A percentile compares a stretch with the other conserved stretches of the same genome.
These are phyloP conservation scores for Ramaria sp. DNA, from an alignment of 768 basidiomycete species.

Conservation along the genomic window DNA sequence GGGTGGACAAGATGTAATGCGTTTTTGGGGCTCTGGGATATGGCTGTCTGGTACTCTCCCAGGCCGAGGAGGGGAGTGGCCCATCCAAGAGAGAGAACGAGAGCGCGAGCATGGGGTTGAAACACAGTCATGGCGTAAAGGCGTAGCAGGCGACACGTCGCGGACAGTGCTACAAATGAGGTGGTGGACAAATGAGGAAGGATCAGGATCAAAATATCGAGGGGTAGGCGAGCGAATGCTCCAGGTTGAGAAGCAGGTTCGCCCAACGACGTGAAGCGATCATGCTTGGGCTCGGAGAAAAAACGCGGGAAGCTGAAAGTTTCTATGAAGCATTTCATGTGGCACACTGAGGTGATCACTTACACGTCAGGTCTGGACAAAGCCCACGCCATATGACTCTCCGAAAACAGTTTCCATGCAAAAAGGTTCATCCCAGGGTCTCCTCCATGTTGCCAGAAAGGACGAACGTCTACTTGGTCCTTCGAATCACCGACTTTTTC, in stretches of 20 bases:
- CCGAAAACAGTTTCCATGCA: slow-evolving; percentile 14
- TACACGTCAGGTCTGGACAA: slow-evolving; percentile 16
- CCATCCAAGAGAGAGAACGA: slow-evolving; percentile 18
- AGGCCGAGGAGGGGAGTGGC: slow-evolving; percentile 13
- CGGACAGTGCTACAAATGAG: slow-evolving; percentile 15
- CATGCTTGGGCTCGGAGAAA: background rate
- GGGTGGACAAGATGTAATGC: slow-evolving; percentile 11
- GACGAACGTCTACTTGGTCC: slow-evolving; percentile 13
- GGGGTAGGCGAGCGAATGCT: slow-evolving; percentile 13
- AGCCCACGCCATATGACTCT: slow-evolving; percentile 13
- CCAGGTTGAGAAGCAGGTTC: slow-evolving; percentile 8
- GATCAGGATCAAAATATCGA: slow-evolving; percentile 17
- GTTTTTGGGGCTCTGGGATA: background rate
- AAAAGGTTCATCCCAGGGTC: slow-evolving; percentile 12
- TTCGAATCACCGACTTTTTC: slow-evolving; percentile 10
- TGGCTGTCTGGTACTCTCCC: slow-evolving; percentile 11
- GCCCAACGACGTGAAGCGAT: slow-evolving; percentile 9
- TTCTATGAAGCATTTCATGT: background rate
- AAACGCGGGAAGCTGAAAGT: slow-evolving; percentile 19
- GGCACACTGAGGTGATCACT: background rate
- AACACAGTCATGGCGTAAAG: slow-evolving; percentile 15
- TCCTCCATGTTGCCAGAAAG: slow-evolving; percentile 13
- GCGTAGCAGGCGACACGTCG: slow-evolving; percentile 20
- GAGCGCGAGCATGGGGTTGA: slow-evolving; percentile 16
- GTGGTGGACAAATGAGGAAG: slow-evolving; percentile 15